phyloP scores from a whole-genome alignment of 2,329 filamentous ascomycete species.

The Knoxdaviesia capensis region DNA sequence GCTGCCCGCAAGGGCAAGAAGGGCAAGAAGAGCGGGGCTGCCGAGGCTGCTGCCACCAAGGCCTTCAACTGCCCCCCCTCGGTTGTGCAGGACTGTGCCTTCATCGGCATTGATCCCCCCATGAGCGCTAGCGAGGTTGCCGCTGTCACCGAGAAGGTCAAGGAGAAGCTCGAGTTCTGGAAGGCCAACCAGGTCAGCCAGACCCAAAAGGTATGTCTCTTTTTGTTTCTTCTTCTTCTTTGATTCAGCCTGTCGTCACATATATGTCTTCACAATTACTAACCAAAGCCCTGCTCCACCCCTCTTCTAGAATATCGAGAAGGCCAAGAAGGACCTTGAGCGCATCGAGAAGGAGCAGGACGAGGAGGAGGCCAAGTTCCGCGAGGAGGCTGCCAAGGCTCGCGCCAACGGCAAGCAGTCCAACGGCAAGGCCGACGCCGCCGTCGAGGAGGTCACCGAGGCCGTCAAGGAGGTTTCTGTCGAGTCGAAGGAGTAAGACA shows the following conservation, averaged over 20 bases:
- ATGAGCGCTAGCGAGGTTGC: slow-evolving; percentile 72
- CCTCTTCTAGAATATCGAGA: slow-evolving; percentile 63
- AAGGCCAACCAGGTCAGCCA: slow-evolving; percentile 76
- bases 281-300: slow-evolving; percentile 6
- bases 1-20: slow-evolving; percentile 80
- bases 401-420: slow-evolving; percentile 29
- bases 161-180: slow-evolving; percentile 80
- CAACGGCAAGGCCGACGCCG: slow-evolving; percentile 13
- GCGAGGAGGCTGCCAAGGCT: slow-evolving; percentile 32
- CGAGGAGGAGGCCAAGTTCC: slow-evolving; percentile 21
- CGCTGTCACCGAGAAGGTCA: slow-evolving; percentile 65
- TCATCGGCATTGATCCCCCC: slow-evolving; percentile 71
- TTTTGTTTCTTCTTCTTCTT: no score
- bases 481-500: not conserved
- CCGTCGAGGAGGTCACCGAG: not conserved
- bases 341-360: slow-evolving; percentile 47
- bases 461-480: not conserved
- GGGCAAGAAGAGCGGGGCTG: slow-evolving; percentile 43
- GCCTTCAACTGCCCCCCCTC: slow-evolving; percentile 72
- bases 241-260: not conserved
- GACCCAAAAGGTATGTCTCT: slow-evolving; percentile 60
- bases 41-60: slow-evolving; percentile 26
- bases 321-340: slow-evolving; percentile 90
- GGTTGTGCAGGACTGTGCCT: slow-evolving; percentile 75
- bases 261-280: slow-evolving; percentile 7